A percentile compares a stretch with the other conserved stretches of the same genome.
Evolutionary conservation across 2,329 filamentous ascomycete species (phyloP).

Genomic region (Fusarium coffeatum): DNA sequence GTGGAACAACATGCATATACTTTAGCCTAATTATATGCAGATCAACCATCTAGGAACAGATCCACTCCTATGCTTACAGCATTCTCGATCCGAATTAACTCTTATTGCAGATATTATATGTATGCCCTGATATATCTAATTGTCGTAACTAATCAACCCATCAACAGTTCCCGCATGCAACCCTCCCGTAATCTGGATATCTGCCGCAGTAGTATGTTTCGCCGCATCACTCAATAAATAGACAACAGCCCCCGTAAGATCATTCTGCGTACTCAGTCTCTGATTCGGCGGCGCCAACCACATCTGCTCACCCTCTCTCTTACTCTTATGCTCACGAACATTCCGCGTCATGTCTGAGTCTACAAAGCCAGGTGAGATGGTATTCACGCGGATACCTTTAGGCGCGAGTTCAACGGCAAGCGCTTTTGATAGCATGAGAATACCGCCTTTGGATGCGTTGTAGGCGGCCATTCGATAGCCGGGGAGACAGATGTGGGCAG

Average conservation of each 20-base stretch:
- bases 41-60: not conserved
- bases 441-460: constrained; percentile 57
- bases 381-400: constrained; percentile 53
- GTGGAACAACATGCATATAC: not conserved
- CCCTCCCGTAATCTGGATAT: constrained; percentile 59
- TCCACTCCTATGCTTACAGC: not conserved
- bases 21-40: constrained; percentile 19
- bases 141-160: constrained; percentile 51
- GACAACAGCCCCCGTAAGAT: constrained; percentile 56
- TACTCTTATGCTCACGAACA: constrained; percentile 49
- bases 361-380: constrained; percentile 54
- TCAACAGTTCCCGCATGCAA: constrained; percentile 55
- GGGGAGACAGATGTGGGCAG: constrained; percentile 39
- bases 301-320: constrained; percentile 52
- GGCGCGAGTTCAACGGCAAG: constrained; percentile 54
- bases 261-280: constrained; percentile 55
- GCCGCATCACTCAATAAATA: constrained; percentile 59
- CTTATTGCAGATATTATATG: not conserved
- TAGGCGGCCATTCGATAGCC: constrained; percentile 53
- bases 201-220: constrained; percentile 56
- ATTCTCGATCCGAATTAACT: not conserved
- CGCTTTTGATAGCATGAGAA: constrained; percentile 55
- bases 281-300: constrained; percentile 54
- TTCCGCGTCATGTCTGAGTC: constrained; percentile 53
- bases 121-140: not conserved